Evolutionary conservation across 768 basidiomycete species (phyloP), one percentile per base, ranked within the genome.

Genomic region (Boletus tomentosulus): DNA sequence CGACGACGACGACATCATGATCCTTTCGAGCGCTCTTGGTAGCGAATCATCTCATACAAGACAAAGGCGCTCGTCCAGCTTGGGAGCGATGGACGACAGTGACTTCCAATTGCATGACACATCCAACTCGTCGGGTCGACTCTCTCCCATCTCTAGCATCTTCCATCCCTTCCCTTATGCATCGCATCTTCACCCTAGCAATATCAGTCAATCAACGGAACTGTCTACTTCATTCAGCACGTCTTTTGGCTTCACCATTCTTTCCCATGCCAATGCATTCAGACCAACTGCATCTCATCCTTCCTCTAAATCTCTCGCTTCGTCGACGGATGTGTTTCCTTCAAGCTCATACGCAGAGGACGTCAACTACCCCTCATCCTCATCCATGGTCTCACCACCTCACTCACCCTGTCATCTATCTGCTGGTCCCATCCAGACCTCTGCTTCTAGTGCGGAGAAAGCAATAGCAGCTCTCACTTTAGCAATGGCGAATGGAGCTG

Each of bases 401-500:
- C 60, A 53, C 8, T 62, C 62, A 19, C 57, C 62, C 10, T 25
- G 12, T 39, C 48, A 56, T 35, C 46, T 50, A 51, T 45, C 59
- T 19, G 9, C 10, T 19, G 38, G 27, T 46, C 22, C 43, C 30
- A 45, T 48, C 39, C 46, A 50, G 9, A 54, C 63, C n/a, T 57
- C 72, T 19, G 66, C 81, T 11, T 76, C 81, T 42, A 74, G 73
- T 34, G 71, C 80, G 19, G 83, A 85, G 58, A 84, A 82, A 61
- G 80, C 80, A 15, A 73, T 85, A 47, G 82, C 82, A 16, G 82
- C 81, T 16, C 73, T 85, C 30, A 74, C 73, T 31, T 67, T 86
- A 3, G 83, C 81, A 16, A 76, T 86, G 71, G 84, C 84, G 12
- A 85, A 79, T 55, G 85, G 84, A 39, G 83, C 83, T 10, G 83